phyloP scores from a whole-genome alignment of 495 filamentous ascomycete species.

The Trichoderma orchidacearum region DNA sequence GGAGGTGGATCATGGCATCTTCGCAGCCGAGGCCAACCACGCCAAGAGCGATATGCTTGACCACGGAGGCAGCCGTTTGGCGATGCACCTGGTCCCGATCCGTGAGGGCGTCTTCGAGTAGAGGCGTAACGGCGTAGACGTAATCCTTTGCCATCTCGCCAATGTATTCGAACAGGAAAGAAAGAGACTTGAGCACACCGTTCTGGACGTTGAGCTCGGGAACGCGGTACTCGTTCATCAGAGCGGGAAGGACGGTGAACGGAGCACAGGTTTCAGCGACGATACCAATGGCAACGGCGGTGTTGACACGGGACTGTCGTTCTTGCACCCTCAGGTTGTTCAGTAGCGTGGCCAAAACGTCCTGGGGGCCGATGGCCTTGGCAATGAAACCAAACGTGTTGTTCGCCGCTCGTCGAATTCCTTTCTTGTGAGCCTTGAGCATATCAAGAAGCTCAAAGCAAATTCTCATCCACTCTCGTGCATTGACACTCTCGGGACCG shows the following conservation, averaged over 20 bases:
- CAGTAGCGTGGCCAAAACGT: conserved; percentile 88
- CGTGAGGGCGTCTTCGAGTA: conserved; percentile 94
- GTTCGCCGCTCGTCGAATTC: conserved; percentile 95
- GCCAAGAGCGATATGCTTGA: conserved; percentile 93
- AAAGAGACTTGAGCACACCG: conserved; percentile 91
- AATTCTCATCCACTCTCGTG: conserved; percentile 99
- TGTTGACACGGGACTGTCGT: conserved; percentile 95
- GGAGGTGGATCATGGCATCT: conserved; percentile 94
- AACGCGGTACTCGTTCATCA: conserved; percentile 99
- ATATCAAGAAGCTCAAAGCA: conserved; percentile 98
- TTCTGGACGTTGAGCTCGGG: conserved; percentile 98
- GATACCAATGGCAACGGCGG: conserved; percentile 96
- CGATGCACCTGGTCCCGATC: conserved; percentile 98
- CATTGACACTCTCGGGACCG: conserved; percentile 88
- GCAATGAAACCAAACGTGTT: conserved; percentile 99
- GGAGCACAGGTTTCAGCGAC: conserved; percentile 99
- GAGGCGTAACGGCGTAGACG: conserved; percentile 93
- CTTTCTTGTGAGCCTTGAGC: conserved; percentile 99
- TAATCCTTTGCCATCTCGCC: conserved; percentile 99
- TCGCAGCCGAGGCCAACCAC: conserved; percentile 96
- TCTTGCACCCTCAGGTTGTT: conserved; percentile 97
- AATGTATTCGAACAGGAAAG: conserved; percentile 98
- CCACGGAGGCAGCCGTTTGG: conserved; percentile 88
- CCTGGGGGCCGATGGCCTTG: conserved; percentile 96
- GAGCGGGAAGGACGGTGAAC: conserved; percentile 93